phyloP scores from a whole-genome alignment of 192 early-diverging fungal species.

The Backusella tuberculispora region DNA sequence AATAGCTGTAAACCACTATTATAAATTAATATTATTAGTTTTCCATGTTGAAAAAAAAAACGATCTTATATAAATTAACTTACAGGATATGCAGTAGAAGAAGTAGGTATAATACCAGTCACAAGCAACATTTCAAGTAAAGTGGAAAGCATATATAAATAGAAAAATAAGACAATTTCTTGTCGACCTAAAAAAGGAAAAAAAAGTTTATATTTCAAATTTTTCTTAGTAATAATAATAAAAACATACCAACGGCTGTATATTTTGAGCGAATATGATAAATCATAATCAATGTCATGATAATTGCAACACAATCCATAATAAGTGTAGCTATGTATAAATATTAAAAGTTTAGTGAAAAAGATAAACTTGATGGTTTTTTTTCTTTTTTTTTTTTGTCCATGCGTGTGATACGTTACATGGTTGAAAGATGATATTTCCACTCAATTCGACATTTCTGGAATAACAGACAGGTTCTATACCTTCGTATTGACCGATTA shows the following conservation, averaged over 20 bases:
- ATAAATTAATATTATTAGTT: constrained; percentile 2
- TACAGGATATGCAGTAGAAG: constrained; percentile 71
- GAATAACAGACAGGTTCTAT: constrained; percentile 93
- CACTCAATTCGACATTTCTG: constrained; percentile 89
- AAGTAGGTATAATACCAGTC: constrained; percentile 90
- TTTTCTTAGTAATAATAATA: neutral
- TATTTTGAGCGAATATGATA: constrained; percentile 97
- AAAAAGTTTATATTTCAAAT: neutral
- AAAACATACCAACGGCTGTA: constrained; percentile 89
- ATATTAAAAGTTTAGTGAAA: neutral
- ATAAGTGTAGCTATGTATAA: constrained; percentile 78
- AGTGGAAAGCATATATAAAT: constrained; percentile 86
- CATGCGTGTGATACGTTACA: constrained; percentile 40
- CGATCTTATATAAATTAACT: constrained; percentile 16
- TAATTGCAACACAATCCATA: constrained; percentile 86
- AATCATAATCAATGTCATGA: constrained; percentile 99
- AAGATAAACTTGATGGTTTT: neutral
- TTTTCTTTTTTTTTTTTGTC: neutral
- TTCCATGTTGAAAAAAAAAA: neutral
- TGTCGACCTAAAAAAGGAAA: constrained; percentile 72
- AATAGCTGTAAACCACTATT: constrained; percentile 81
- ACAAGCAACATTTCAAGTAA: constrained; percentile 90
- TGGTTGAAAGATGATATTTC: constrained; percentile 92
- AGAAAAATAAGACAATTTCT: constrained; percentile 99
- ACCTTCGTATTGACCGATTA: constrained; percentile 74